Base-by-base conservation (phyloP, 1,284 basidiomycete genomes). In the Trichosporon coremiiforme region DNA sequence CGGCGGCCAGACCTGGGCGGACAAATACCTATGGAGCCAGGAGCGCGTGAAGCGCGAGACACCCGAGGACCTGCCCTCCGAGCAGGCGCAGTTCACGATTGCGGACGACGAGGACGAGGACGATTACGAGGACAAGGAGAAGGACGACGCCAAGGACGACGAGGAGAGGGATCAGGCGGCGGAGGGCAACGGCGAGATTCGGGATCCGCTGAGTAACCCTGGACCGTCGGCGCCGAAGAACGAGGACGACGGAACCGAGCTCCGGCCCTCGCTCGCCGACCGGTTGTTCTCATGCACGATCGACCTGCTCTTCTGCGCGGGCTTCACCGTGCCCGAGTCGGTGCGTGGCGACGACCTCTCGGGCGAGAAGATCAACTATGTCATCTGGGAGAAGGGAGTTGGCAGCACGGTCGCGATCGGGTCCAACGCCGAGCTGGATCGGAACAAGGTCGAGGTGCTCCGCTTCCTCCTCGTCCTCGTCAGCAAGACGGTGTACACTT, bases 291-390 rank as follows among this genome's bases (percentile, higher is more conserved):
- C 87, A 75, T 89, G 89, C 72, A 85, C 92, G 7, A 87, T 94
- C 71, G 94, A 96, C 79, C 85, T 96, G 33, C 82, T 95, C 47
- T 97, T 95, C 82, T 94, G 92, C 78, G 95, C 92, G 75, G 93
- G 92, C 12, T 95, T 96, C 79, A 95, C 92, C 0, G 85, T 96
- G 15, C 92, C 94, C 6, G 87, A 88, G 38, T 90, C 88, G 78
- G 86, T 93, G 47, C 89, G 91, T 77, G 88, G 79, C 12, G 68
- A 90, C 50, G 90, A 91, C 78, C 88, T 90, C 74, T 87, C 64
- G 12, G 74, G 76, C 10, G 76, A 94, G 79, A 94, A 95, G 83
- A 91, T 96, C 70, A 92, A 93, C 80, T 84, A 84, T 70, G 80
- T 83, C 22, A 84, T 84, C 60, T 95, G 93, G 93, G 93, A 95